phyloP scores from a whole-genome alignment of 2,329 filamentous ascomycete genomes.

The Aureobasidium zeae region DNA sequence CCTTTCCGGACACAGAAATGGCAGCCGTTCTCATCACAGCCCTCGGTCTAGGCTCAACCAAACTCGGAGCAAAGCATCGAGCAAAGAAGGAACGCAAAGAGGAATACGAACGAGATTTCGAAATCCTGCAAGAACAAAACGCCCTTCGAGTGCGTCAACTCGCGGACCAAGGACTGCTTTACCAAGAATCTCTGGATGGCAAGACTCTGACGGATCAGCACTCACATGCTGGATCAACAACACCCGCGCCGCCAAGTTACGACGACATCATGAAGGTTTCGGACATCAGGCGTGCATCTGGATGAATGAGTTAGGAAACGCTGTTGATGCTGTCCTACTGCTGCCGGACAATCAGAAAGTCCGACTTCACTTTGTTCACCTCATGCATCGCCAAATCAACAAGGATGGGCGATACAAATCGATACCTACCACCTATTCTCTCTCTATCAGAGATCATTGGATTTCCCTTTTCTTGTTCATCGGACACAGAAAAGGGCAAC shows the following conservation, averaged over 20 bases:
- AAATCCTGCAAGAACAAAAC: conserved; percentile 17
- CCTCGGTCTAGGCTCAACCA: conserved; percentile 12
- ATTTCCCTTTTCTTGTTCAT: too few species aligned
- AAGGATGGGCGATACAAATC: too few species aligned
- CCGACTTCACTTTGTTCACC: too few species aligned
- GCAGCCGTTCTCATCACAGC: conserved; percentile 17
- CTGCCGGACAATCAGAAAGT: too few species aligned
- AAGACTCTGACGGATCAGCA: neutral
- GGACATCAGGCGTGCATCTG: conserved; percentile 1
- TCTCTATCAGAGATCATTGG: too few species aligned
- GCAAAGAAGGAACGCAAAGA: conserved; percentile 13
- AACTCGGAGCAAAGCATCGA: conserved; percentile 12
- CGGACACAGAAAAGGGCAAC: too few species aligned
- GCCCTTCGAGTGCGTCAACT: conserved; percentile 15
- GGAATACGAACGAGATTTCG: conserved; percentile 18
- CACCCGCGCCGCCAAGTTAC: neutral
- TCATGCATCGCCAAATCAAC: too few species aligned
- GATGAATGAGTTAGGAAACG: too few species aligned
- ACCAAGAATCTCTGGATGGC: conserved; percentile 6
- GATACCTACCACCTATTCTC: too few species aligned
- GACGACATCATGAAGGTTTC: conserved; percentile 6
- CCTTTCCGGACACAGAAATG: conserved; percentile 16
- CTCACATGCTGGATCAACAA: neutral
- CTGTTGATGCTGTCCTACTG: too few species aligned
- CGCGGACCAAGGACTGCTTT: conserved; percentile 1